Evolutionary conservation across 306 rosid genomes (phyloP).

Genomic region (Medicago lupulina): DNA sequence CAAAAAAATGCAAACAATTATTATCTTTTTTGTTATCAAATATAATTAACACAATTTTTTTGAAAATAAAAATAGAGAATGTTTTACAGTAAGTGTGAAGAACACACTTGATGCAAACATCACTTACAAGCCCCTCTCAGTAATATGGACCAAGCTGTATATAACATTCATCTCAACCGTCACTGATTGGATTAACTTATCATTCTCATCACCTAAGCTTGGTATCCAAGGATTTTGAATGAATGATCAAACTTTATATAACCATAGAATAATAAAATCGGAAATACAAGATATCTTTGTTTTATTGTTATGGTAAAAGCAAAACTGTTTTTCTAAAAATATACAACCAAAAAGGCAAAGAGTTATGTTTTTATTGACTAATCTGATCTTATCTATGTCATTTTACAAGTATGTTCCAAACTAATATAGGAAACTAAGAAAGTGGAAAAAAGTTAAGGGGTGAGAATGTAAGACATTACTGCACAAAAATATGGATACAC

Average conservation of each 20-base stretch:
- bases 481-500: constrained; percentile 5
- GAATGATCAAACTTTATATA: not conserved
- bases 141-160: no score
- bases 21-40: no score
- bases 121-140: no score
- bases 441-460: not conserved
- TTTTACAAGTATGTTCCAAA: constrained; percentile 10
- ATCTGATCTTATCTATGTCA: constrained; percentile 6
- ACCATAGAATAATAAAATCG: not conserved
- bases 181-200: no score
- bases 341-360: not conserved
- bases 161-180: no score
- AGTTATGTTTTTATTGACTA: not conserved
- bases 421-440: no score
- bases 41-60: no score
- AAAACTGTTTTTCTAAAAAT: not conserved
- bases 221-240: not conserved
- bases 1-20: no score
- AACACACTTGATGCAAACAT: no score
- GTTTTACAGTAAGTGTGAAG: no score
- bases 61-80: no score
- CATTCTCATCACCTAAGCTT: no score
- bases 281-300: not conserved
- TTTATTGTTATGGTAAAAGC: not conserved
- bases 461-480: not conserved